Base-by-base conservation (phyloP, 768 basidiomycete genomes). In the Tremella fuciformis region DNA sequence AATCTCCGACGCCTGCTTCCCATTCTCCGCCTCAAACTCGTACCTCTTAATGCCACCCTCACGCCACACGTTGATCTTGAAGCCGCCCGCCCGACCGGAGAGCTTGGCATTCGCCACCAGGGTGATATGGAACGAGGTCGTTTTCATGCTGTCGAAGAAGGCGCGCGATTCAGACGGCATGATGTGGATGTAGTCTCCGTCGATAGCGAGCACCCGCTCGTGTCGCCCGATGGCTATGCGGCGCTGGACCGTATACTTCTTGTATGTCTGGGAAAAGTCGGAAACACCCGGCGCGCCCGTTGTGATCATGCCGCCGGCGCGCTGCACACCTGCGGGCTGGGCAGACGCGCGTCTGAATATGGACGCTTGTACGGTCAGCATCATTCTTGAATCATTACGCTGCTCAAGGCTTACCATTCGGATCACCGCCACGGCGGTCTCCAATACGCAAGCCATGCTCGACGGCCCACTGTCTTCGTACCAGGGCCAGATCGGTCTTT, bases 151-250 rank as follows among this genome's bases (percentile, higher is more conserved):
- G 62, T 91, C 90, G 73, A 91, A 89, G 15, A 92, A 88, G 1
- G 84, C 83, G 67, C 86, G 85, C 69, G 86, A 87, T 41, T 87
- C 81, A 3, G 87, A 85, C 8, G 91, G 91, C 85, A 93, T 89
- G 74, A 92, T 91, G 73, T 92, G 89, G 37, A 96, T 85, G 67
- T 97, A 97, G 63, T 86, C 89, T 2, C 92, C 92, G 75, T 99
- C 96, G 61, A 98, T 89, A 13, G 94, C 93, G 1, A 99, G 82
- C 1, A 86, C 85, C 4, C 93, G 85, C 73, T 94, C 91, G 66
- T 92, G 91, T 19, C 91, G 84, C 2, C 89, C 86, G 48, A 98
- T 94, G 1, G 93, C 91, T 77, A 94, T 84, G 78, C 94, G 98
- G 49, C 94, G 87, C 73, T 88, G 89, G 16, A 99, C 88, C 0